phyloP scores from a whole-genome alignment of 164 flowering plant species.

The Protea cynaroides region DNA sequence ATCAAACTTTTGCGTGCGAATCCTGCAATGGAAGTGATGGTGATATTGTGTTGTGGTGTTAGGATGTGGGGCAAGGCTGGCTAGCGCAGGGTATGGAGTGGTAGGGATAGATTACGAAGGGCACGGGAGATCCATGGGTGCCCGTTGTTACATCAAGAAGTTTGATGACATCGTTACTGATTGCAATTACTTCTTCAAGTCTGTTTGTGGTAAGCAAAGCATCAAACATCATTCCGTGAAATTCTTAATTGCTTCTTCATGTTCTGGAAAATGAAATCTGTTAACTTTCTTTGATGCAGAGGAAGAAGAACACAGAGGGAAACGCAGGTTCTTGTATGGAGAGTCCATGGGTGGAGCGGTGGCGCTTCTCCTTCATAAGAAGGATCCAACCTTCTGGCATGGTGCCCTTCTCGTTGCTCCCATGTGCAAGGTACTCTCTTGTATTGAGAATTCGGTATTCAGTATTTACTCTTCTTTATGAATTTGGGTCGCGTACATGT shows the following conservation, averaged over 20 bases:
- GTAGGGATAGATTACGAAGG: slow-evolving; percentile 93
- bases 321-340: slow-evolving; percentile 73
- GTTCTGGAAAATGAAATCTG: too few species aligned
- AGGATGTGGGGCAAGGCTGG: slow-evolving; percentile 71
- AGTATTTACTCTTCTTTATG: too few species aligned
- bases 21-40: too few species aligned
- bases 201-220: slow-evolving; percentile 50
- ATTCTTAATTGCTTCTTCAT: too few species aligned
- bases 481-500: too few species aligned
- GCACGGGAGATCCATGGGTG: slow-evolving; percentile 84
- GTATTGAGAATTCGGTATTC: too few species aligned
- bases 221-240: too few species aligned
- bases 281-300: too few species aligned
- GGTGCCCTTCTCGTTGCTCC: slow-evolving; percentile 93
- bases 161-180: slow-evolving; percentile 76
- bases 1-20: too few species aligned
- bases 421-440: slow-evolving; percentile 89
- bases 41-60: neutral
- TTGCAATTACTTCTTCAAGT: slow-evolving; percentile 63
- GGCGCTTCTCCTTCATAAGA: slow-evolving; percentile 66
- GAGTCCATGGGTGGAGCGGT: slow-evolving; percentile 99
- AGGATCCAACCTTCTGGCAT: slow-evolving; percentile 66
- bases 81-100: slow-evolving; percentile 69
- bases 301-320: slow-evolving; percentile 50
- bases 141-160: slow-evolving; percentile 90